Base-by-base conservation (phyloP, 192 early-diverging fungal genomes). In the Pecoramyces ruminantium region DNA sequence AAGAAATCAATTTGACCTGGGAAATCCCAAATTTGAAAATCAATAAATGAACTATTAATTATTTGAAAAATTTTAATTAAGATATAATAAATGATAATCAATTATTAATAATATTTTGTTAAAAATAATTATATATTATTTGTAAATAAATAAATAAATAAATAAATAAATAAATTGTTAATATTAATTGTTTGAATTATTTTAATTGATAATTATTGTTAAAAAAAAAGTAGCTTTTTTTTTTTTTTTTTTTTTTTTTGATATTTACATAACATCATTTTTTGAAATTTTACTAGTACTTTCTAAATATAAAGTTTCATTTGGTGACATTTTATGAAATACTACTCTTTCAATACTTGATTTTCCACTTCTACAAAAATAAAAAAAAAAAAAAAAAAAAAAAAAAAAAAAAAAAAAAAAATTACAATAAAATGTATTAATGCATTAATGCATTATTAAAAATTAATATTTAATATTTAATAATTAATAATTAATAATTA, bases 1-100 rank as follows among this genome's bases (percentile, higher is more conserved):
- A 92, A 90, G 81, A 91, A 92, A 85, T 96, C 93, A 84, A 95
- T 89, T 77, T 94, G 90, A 12, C 94, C 97, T 11, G 96, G 97
- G 81, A 93, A 95, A 82, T 99, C 96, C 92, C 94, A 96, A 12
- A 97, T 88, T 78, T 92, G 86, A 83, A 96, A 94, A 82, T 95
- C 92, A 78, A 95, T 92, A 81, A 94, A 95, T 38, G 94, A 93
- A 8, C 92, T 90, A 80, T 25, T n/a, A n/a, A n/a, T n/a, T n/a
- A n/a, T n/a, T n/a, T n/a, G n/a, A n/a, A n/a, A n/a, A n/a, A n/a
- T n/a, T n/a, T n/a, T n/a, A n/a, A n/a, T n/a, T n/a, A n/a, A n/a
- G n/a, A n/a, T n/a, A n/a, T n/a, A n/a, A n/a, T n/a, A n/a, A n/a
- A n/a, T n/a, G n/a, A n/a, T n/a, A n/a, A n/a, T n/a, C n/a, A n/a